Percentiles rank a stretch among this genome's conserved stretches.
phyloP scores from a whole-genome alignment of 495 filamentous ascomycete species.

The Emericellopsis terricola region DNA sequence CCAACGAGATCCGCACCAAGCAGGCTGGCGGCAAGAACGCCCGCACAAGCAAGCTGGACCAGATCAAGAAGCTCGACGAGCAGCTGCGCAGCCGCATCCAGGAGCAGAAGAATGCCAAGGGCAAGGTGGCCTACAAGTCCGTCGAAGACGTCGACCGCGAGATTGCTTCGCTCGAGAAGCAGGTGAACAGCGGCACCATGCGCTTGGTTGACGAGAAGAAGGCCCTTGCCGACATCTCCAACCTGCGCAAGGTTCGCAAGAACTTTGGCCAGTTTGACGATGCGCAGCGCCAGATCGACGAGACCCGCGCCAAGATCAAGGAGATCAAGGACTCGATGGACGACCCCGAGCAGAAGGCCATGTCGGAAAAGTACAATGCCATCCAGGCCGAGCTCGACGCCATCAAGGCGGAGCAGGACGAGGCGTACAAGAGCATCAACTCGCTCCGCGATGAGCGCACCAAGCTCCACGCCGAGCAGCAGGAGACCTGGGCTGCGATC shows the following conservation, averaged over 20 bases:
- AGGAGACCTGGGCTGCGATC: conserved; percentile 63
- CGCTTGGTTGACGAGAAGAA: conserved; percentile 95
- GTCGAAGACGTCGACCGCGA: conserved; percentile 72
- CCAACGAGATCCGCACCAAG: conserved; percentile 54
- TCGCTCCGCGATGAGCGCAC: conserved; percentile 75
- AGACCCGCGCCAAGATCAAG: conserved; percentile 67
- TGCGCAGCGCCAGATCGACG: conserved; percentile 66
- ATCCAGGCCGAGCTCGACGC: conserved; percentile 70
- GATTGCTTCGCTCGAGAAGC: conserved; percentile 61
- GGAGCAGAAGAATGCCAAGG: conserved; percentile 68
- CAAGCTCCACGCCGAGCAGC: conserved; percentile 63
- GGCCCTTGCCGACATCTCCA: conserved; percentile 64
- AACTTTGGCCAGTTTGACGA: conserved; percentile 69
- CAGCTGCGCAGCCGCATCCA: conserved; percentile 62
- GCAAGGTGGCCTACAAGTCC: conserved; percentile 63
- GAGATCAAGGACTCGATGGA: conserved; percentile 71
- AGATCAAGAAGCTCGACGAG: conserved; percentile 71
- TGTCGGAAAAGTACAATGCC: conserved; percentile 66
- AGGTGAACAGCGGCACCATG: conserved; percentile 73
- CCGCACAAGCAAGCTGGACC: conserved; percentile 56
- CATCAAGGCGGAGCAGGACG: conserved; percentile 82
- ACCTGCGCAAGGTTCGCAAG: conserved; percentile 75
- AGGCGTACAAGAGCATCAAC: conserved; percentile 69
- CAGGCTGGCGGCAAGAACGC: conserved; percentile 71
- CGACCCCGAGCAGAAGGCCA: conserved; percentile 77